phyloP scores from a whole-genome alignment of 75 land plant species.

The Selaginella moellendorffii region DNA sequence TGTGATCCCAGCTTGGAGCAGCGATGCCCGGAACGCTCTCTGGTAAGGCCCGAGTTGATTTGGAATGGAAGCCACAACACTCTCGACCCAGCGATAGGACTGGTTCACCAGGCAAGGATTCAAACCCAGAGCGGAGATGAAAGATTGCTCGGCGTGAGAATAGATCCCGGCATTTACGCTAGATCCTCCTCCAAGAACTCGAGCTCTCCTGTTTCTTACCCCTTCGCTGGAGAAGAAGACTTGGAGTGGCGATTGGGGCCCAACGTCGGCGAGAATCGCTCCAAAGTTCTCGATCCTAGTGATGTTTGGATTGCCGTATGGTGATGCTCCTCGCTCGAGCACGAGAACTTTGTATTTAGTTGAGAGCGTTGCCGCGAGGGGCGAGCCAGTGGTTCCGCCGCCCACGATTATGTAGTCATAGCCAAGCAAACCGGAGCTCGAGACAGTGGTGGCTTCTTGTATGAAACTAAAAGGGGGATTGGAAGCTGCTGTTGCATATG shows the following conservation, averaged over 20 bases:
- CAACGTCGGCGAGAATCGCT: not conserved
- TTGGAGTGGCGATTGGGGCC: not conserved
- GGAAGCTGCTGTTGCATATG: too few species aligned
- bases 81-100: not conserved
- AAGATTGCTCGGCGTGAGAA: not conserved
- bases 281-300: not conserved
- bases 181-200: not conserved
- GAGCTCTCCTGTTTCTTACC: not conserved
- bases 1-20: not conserved
- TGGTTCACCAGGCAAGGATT: not conserved
- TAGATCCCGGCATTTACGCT: not conserved
- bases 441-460: too few species aligned
- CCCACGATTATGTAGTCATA: too few species aligned
- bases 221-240: not conserved
- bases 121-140: not conserved
- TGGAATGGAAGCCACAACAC: not conserved
- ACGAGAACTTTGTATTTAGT: conserved; percentile 38
- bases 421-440: too few species aligned
- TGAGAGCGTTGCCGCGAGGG: conserved; percentile 67
- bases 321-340: conserved; percentile 59
- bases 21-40: not conserved
- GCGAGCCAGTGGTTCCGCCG: too few species aligned
- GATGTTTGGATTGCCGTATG: not conserved
- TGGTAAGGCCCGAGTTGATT: not conserved
- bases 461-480: too few species aligned